Conservation (phyloP, 495 filamentous ascomycete species). For the Daldinia concentrica region DNA sequence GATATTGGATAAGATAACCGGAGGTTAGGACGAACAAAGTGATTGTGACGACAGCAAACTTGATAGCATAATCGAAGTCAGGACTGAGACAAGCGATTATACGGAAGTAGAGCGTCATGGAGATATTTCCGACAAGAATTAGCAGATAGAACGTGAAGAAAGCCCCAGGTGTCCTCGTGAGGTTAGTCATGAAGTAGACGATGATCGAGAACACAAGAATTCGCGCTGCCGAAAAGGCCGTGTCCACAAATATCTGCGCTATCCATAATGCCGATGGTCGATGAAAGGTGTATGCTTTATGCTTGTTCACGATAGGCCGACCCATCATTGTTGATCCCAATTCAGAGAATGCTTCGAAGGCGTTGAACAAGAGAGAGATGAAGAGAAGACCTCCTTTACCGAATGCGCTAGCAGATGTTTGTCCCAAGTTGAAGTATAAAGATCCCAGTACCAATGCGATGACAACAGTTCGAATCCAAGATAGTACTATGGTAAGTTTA, state of each 20-base stretch:
- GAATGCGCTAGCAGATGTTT: conserved; percentile 76
- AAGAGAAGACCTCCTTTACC: conserved; percentile 81
- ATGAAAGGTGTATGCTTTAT: conserved; percentile 81
- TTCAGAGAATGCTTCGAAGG: conserved; percentile 81
- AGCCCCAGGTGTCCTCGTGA: conserved; percentile 71
- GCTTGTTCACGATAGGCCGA: conserved; percentile 78
- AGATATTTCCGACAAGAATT: conserved; percentile 73
- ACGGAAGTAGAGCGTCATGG: conserved; percentile 83
- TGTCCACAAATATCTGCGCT: conserved; percentile 81
- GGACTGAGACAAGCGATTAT: conserved; percentile 81
- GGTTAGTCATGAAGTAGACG: conserved; percentile 81
- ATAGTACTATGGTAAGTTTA: conserved; percentile 75
- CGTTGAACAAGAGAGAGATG: conserved; percentile 79
- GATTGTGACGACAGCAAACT: conserved; percentile 78
- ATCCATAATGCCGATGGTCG: conserved; percentile 81
- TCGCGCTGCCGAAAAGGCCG: conserved; percentile 71
- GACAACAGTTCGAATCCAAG: conserved; percentile 77
- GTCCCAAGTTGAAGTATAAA: conserved; percentile 73
- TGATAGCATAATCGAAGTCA: conserved; percentile 86
- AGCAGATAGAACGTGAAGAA: conserved; percentile 84
- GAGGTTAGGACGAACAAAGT: conserved; percentile 81
- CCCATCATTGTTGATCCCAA: conserved; percentile 76
- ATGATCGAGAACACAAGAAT: conserved; percentile 78
- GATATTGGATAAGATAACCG: conserved; percentile 82
- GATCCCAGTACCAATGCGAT: conserved; percentile 83